Conservation (phyloP, 1,139 yeast species). For the Debaryomyces sp. region DNA sequence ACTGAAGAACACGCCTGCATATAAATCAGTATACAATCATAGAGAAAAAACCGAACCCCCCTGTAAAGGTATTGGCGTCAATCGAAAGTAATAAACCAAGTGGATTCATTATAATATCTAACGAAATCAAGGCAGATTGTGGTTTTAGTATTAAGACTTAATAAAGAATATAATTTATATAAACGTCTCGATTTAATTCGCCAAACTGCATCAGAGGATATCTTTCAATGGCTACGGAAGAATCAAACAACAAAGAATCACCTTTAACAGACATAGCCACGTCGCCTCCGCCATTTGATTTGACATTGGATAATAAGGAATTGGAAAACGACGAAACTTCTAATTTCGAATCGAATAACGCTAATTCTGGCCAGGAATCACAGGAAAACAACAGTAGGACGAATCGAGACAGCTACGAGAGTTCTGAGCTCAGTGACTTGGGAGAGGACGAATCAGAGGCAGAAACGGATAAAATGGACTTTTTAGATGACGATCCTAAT, state of each 20-base stretch:
- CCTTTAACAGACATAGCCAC: constrained; percentile 46
- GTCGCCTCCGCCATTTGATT: constrained; percentile 41
- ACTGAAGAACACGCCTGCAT: background rate
- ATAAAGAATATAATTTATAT: background rate
- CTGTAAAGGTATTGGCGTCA: background rate
- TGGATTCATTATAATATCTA: background rate
- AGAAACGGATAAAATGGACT: constrained; percentile 77
- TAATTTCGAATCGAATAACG: constrained; percentile 10
- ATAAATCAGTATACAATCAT: background rate
- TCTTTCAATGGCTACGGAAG: constrained; percentile 14
- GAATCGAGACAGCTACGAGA: constrained; percentile 33
- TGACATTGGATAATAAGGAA: constrained; percentile 16
- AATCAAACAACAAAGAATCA: constrained; percentile 24
- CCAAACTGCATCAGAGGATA: background rate
- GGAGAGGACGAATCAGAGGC: constrained; percentile 75
- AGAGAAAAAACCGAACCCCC: background rate
- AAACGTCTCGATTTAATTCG: background rate
- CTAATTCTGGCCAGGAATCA: constrained; percentile 1
- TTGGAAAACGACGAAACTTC: constrained; percentile 18
- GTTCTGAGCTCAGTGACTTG: constrained; percentile 56
- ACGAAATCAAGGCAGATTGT: background rate
- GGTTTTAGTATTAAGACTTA: background rate
- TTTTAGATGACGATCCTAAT: constrained; percentile 41
- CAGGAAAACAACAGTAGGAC: background rate
- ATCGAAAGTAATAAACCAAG: background rate